phyloP scores from a whole-genome alignment of 257 asterid genomes.

The Cinchona pubescens region DNA sequence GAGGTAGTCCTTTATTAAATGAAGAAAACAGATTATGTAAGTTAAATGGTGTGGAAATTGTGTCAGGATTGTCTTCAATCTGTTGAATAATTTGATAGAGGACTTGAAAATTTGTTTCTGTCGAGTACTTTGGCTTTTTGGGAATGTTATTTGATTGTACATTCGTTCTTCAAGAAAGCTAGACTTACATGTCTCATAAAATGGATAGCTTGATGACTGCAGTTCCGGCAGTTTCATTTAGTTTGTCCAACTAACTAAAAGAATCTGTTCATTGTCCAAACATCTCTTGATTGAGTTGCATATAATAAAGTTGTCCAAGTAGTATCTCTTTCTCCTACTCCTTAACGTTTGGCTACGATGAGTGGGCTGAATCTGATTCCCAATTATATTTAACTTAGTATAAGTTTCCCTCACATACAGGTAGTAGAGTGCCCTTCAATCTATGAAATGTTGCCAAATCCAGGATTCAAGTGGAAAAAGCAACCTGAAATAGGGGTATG shows the following conservation, averaged over 20 bases:
- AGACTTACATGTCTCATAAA: not conserved
- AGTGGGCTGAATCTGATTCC: not conserved
- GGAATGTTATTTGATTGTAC: too few species aligned
- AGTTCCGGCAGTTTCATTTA: not conserved
- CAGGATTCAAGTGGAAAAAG: slow-evolving; percentile 69
- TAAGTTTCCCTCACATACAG: slow-evolving; percentile 28
- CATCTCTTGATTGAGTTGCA: not conserved
- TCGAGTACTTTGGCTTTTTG: too few species aligned
- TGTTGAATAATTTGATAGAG: not conserved
- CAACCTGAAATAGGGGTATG: slow-evolving; percentile 72
- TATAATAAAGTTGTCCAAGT: not conserved
- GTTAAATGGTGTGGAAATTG: not conserved
- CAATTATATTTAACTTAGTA: not conserved
- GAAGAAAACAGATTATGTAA: not conserved
- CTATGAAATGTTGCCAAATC: slow-evolving; percentile 75
- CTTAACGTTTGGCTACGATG: too few species aligned
- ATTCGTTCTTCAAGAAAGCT: too few species aligned
- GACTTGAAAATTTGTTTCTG: too few species aligned
- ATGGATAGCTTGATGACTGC: too few species aligned
- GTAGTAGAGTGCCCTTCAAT: slow-evolving; percentile 76
- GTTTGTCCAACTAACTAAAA: not conserved
- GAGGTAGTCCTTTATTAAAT: not conserved
- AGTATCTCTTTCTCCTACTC: not conserved
- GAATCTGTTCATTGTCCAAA: not conserved
- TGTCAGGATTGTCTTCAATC: not conserved